phyloP scores from a whole-genome alignment of 164 flowering plant species.

The Tinospora cordifolia region DNA sequence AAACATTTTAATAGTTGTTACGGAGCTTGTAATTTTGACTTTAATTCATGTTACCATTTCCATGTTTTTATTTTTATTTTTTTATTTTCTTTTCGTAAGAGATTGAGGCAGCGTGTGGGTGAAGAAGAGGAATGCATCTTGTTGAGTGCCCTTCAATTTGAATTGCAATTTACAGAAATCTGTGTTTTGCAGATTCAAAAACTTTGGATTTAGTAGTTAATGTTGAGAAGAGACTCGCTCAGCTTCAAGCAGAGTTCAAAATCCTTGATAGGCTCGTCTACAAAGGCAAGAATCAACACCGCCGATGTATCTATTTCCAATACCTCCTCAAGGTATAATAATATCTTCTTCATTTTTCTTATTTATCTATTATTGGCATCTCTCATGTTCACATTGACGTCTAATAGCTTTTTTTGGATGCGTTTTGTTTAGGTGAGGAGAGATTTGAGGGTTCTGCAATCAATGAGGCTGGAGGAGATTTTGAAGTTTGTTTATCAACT shows the following conservation, averaged over 20 bases:
- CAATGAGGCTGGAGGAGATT: conserved; percentile 1
- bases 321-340: conserved; percentile 4
- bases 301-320: conserved; percentile 1
- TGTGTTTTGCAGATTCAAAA: neutral
- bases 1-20: too few relatives aligned
- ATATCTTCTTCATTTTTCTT: neutral
- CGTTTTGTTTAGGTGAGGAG: conserved; percentile 9
- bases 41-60: too few relatives aligned
- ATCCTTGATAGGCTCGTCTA: conserved; percentile 8
- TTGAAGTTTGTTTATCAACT: neutral
- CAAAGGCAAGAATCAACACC: conserved; percentile 10
- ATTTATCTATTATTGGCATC: neutral
- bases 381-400: neutral
- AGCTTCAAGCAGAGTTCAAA: neutral
- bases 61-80: too few relatives aligned
- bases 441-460: conserved; percentile 1
- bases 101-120: too few relatives aligned
- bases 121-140: too few relatives aligned
- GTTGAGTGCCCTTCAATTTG: too few relatives aligned
- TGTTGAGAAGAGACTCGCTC: conserved; percentile 3
- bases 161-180: too few relatives aligned
- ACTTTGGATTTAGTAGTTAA: neutral
- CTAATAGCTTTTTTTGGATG: neutral
- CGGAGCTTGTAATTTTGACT: too few relatives aligned
- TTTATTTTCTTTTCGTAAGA: too few relatives aligned